Percentiles rank a stretch among this genome's conserved stretches.
These are phyloP conservation scores for Linanthus parryae DNA, from an alignment of 148 eudicot genomes.

Conservation along the genomic window DNA sequence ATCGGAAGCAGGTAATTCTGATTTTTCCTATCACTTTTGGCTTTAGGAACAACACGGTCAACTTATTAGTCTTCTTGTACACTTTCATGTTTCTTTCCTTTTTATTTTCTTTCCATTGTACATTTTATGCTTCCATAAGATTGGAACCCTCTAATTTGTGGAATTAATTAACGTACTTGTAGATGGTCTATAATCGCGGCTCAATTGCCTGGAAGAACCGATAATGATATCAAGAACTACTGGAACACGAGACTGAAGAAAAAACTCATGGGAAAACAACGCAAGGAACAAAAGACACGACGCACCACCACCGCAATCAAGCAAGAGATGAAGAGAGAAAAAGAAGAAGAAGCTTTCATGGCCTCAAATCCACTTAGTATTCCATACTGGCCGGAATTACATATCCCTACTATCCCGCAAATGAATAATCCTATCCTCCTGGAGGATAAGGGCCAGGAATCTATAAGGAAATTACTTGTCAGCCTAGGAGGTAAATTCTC, in stretches of 20 bases:
- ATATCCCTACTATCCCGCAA: conserved; percentile 7
- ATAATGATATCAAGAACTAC: conserved; percentile 64
- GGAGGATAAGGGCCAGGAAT: conserved; percentile 15
- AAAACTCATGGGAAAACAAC: conserved; percentile 46
- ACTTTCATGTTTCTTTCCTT: conserved; percentile 1
- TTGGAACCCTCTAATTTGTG: background rate
- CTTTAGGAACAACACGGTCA: too few relatives aligned
- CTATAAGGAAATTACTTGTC: conserved; percentile 15
- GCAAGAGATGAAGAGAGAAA: conserved; percentile 38
- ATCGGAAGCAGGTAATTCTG: conserved; percentile 68
- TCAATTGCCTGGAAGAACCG: conserved; percentile 62
- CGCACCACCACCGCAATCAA: conserved; percentile 16
- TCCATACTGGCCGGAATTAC: conserved; percentile 28
- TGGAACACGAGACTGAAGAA: conserved; percentile 76
- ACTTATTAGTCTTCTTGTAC: too few relatives aligned
- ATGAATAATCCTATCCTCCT: conserved; percentile 8
- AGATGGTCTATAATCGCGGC: conserved; percentile 86
- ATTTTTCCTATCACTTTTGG: too few relatives aligned
- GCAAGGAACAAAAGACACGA: conserved; percentile 35
- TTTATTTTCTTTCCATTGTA: too few relatives aligned
- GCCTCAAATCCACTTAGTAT: conserved; percentile 19
- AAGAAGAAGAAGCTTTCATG: conserved; percentile 13
- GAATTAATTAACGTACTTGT: background rate
- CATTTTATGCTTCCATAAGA: background rate
- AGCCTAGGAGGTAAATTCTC: conserved; percentile 20